phyloP scores from a whole-genome alignment of 129 eudicot genomes.

The Flaveria sonorensis region DNA sequence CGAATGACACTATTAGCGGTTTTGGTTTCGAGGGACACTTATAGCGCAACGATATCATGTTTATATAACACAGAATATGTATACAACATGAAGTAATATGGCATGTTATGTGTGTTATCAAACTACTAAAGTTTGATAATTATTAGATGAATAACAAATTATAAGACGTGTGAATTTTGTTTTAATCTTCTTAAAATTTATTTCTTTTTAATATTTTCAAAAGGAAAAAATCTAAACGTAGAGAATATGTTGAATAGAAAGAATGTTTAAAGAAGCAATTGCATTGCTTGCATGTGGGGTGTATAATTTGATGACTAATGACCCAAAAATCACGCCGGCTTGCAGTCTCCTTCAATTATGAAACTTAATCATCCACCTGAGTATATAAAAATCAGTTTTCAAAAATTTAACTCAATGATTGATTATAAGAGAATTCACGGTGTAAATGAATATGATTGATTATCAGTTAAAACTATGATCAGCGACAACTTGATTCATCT shows the following conservation, averaged over 20 bases:
- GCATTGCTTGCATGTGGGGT: slow-evolving; percentile 24
- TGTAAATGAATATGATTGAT: no score
- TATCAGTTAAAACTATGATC: no score
- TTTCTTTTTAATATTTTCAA: neutral
- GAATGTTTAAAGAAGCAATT: slow-evolving; percentile 28
- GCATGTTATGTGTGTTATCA: no score
- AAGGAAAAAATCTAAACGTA: neutral
- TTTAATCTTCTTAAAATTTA: neutral
- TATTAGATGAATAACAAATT: no score
- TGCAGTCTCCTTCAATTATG: slow-evolving; percentile 32
- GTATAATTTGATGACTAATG: slow-evolving; percentile 16
- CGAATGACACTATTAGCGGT: no score
- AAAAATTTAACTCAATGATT: neutral
- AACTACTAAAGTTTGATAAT: no score
- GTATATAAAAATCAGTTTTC: neutral
- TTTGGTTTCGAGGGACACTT: no score
- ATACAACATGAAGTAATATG: no score
- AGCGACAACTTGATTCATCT: no score
- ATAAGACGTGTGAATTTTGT: neutral
- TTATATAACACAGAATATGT: no score
- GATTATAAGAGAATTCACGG: no score
- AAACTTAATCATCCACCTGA: slow-evolving; percentile 26
- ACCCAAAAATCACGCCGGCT: slow-evolving; percentile 51
- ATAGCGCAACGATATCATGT: no score
- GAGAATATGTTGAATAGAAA: neutral